Evolutionary conservation across 2,329 filamentous ascomycete genomes (phyloP).

Genomic region (Paracorniculantispora psalliotae): DNA sequence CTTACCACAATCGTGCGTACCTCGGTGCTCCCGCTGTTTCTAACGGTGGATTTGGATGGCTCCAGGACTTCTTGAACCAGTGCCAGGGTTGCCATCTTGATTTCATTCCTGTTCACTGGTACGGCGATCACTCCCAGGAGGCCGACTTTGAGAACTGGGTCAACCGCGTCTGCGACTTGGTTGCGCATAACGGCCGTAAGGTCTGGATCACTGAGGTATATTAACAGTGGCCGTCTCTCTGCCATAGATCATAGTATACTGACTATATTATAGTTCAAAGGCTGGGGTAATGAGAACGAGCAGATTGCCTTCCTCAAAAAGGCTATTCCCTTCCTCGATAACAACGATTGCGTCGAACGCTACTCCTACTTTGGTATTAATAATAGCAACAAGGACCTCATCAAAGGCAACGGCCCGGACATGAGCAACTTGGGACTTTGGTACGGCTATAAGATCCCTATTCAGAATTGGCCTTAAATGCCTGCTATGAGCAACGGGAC

Average conservation of each 20-base stretch:
- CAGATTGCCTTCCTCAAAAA: slow-evolving; percentile 34
- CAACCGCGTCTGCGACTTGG: slow-evolving; percentile 30
- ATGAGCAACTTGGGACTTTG: background rate
- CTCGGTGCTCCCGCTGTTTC: slow-evolving; percentile 44
- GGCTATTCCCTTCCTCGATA: slow-evolving; percentile 41
- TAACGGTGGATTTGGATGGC: slow-evolving; percentile 40
- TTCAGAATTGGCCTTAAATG: background rate
- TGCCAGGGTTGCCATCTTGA: slow-evolving; percentile 40
- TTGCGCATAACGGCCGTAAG: slow-evolving; percentile 25
- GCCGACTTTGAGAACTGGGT: slow-evolving; percentile 40
- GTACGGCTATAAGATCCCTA: background rate
- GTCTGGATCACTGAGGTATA: slow-evolving; percentile 40
- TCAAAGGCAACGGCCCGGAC: background rate
- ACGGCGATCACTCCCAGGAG: slow-evolving; percentile 31
- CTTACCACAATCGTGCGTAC: slow-evolving; percentile 36
- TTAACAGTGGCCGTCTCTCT: background rate
- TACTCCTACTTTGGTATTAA: slow-evolving; percentile 33
- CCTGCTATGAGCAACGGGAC: background rate
- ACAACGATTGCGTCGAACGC: slow-evolving; percentile 30
- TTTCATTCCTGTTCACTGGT: slow-evolving; percentile 44
- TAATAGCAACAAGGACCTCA: slow-evolving; percentile 16
- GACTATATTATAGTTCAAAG: slow-evolving; percentile 13
- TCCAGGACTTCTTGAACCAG: slow-evolving; percentile 34
- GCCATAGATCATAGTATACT: background rate
- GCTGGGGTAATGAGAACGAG: slow-evolving; percentile 33